These are phyloP conservation scores for Coix lacrymajobi DNA, from an alignment of 176 grass and related monocot species.

Conservation along the genomic window DNA sequence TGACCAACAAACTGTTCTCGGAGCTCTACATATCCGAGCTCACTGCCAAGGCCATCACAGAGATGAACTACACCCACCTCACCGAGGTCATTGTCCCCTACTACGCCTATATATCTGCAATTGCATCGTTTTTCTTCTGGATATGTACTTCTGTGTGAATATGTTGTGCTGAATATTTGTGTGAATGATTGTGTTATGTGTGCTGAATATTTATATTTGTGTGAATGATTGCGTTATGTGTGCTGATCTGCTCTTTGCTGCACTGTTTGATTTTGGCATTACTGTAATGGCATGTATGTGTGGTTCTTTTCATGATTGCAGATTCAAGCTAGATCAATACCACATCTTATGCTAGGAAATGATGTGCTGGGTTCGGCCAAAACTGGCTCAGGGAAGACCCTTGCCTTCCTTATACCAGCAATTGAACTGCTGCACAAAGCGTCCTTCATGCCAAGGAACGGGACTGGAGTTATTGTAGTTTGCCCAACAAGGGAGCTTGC, in stretches of 20 bases:
- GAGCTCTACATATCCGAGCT: slow-evolving; percentile 45
- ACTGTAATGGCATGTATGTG: neutral
- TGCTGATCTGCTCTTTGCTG: neutral
- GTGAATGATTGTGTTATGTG: neutral
- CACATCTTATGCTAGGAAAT: slow-evolving; percentile 40
- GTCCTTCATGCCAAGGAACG: slow-evolving; percentile 47
- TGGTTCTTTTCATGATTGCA: slow-evolving; percentile 6
- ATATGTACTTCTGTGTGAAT: neutral
- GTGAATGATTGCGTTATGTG: neutral
- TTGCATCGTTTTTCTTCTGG: neutral
- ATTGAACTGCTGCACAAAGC: slow-evolving; percentile 40
- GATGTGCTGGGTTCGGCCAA: slow-evolving; percentile 65
- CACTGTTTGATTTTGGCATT: neutral
- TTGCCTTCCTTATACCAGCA: slow-evolving; percentile 65
- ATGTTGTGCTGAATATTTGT: neutral
- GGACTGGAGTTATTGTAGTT: slow-evolving; percentile 61
- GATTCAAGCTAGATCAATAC: slow-evolving; percentile 76
- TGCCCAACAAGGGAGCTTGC: slow-evolving; percentile 79
- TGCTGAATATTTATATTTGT: too few relatives aligned
- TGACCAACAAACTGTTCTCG: slow-evolving; percentile 42
- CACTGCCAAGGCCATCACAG: slow-evolving; percentile 48
- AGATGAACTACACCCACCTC: slow-evolving; percentile 68
- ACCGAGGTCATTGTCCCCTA: slow-evolving; percentile 28
- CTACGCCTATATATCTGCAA: neutral
- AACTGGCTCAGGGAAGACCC: slow-evolving; percentile 69